Evolutionary conservation across 345 rosid genomes (phyloP).

Genomic region (Cardamine chenopodiifolia): DNA sequence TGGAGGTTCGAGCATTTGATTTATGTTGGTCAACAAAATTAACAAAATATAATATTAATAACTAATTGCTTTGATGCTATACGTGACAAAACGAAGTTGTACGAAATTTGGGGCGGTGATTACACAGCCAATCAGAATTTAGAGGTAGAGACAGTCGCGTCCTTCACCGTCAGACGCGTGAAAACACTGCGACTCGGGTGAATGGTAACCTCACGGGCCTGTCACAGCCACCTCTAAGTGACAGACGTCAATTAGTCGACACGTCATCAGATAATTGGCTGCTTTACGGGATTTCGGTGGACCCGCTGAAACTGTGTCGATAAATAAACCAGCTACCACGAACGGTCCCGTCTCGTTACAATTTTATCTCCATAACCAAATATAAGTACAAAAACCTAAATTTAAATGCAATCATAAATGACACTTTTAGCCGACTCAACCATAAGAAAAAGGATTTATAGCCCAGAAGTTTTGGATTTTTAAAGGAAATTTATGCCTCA

Average conservation of each 20-base stretch:
- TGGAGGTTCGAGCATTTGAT: constrained; percentile 7
- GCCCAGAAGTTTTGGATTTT: not conserved
- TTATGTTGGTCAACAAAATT: constrained; percentile 38
- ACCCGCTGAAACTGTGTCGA: constrained; percentile 22
- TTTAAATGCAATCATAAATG: not conserved
- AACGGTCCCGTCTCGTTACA: not conserved
- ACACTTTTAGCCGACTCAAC: not conserved
- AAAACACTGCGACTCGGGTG: constrained; percentile 25
- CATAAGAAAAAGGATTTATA: not conserved
- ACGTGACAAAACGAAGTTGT: constrained; percentile 41
- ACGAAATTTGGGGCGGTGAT: constrained; percentile 37
- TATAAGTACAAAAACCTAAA: not conserved
- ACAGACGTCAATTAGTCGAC: constrained; percentile 31
- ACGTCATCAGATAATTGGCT: constrained; percentile 39
- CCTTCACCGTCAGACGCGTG: constrained; percentile 37
- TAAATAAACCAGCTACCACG: constrained; percentile 18
- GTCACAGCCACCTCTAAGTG: not conserved
- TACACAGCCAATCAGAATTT: constrained; percentile 9
- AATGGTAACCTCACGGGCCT: constrained; percentile 15
- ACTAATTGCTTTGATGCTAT: constrained; percentile 1
- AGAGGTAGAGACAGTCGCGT: not conserved
- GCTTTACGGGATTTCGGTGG: constrained; percentile 27
- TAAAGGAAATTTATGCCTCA: not conserved
- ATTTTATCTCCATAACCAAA: not conserved
- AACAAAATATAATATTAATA: not conserved